Base-by-base conservation (phyloP, 2,329 filamentous ascomycete species). In the Arthrobotrys conoides region DNA sequence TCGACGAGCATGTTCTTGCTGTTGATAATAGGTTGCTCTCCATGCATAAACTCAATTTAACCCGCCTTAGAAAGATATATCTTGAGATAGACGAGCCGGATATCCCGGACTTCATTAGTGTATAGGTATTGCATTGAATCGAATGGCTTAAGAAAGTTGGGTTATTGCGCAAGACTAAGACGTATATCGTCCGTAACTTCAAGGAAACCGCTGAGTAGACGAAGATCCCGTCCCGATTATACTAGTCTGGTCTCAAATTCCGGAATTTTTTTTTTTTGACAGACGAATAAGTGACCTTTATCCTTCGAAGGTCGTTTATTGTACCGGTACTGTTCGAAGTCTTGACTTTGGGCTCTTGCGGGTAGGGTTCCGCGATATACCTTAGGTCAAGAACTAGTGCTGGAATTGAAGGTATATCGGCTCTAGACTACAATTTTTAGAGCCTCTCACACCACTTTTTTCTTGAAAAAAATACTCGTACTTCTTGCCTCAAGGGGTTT, bases 351-450 rank as follows among this genome's bases (percentile, higher is more conserved):
- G n/a, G n/a, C n/a, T n/a, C n/a, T n/a, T 69, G 38, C 75, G 75
- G 75, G 75, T 78, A 78, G 55, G 75, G 68, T 78, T 78, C 73
- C 75, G 75, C 48, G 33, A 70, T 71, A 55, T 36, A 65, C 75
- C 51, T 72, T 72, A 71, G 63, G 33, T 27, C 71, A 22, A 61
- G 38, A 67, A 22, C 46, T 51, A 33, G 22, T n/a, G 22, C 38
- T 36, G 71, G 22, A 59, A 14, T 63, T 53, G 30, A 53, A 44
- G 27, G 70, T 73, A 49, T 72, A 66, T 38, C 70, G 36, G 36
- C 61, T 61, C 18, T 41, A 27, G 33, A 61, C 20, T 16, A 24
- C 36, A 44, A 44, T 41, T 61, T 20, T 61, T 30, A 12, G 38
- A 46, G 24, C 24, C 57, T 65, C 49, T 49, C 61, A 73, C 70